phyloP scores from a whole-genome alignment of 768 basidiomycete genomes.

The Pholiota microspora region DNA sequence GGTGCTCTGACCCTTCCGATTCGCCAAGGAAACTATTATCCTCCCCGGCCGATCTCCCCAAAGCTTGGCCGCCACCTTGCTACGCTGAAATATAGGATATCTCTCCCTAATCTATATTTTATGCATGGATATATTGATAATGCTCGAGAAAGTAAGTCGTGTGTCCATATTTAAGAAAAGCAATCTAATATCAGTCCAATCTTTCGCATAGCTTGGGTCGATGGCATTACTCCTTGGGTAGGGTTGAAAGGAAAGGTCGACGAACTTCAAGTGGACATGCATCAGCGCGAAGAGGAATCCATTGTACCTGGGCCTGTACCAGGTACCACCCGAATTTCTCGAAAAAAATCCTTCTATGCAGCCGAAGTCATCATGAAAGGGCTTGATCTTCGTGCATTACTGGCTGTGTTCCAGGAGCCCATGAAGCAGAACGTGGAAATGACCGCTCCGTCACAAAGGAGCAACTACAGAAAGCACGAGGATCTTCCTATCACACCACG shows the following conservation, averaged over 20 bases:
- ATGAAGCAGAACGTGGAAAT: slow-evolving; percentile 58
- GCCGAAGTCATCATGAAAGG: slow-evolving; percentile 81
- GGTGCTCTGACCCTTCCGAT: slow-evolving; percentile 76
- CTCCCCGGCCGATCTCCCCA: slow-evolving; percentile 66
- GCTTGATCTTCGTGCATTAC: slow-evolving; percentile 71
- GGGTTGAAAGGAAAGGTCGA: slow-evolving; percentile 85
- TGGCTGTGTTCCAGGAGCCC: slow-evolving; percentile 76
- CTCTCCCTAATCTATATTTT: slow-evolving; percentile 74
- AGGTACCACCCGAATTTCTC: slow-evolving; percentile 54
- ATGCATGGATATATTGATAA: slow-evolving; percentile 88
- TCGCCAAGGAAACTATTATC: slow-evolving; percentile 83
- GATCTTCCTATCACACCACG: slow-evolving; percentile 41
- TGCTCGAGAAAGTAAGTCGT: slow-evolving; percentile 54
- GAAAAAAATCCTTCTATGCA: slow-evolving; percentile 84
- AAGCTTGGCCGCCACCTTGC: slow-evolving; percentile 88
- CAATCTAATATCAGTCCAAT: background rate
- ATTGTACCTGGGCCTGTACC: slow-evolving; percentile 54
- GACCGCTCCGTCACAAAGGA: slow-evolving; percentile 41
- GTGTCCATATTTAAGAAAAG: background rate
- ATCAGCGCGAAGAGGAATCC: slow-evolving; percentile 86
- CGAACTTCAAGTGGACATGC: slow-evolving; percentile 85
- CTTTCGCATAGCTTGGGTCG: slow-evolving; percentile 58
- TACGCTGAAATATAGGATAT: slow-evolving; percentile 87
- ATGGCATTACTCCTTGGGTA: slow-evolving; percentile 76
- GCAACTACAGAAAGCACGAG: slow-evolving; percentile 46